These are phyloP conservation scores for Cystobasidium slooffiae DNA, from an alignment of 1,284 basidiomycete genomes.

Conservation along the genomic window DNA sequence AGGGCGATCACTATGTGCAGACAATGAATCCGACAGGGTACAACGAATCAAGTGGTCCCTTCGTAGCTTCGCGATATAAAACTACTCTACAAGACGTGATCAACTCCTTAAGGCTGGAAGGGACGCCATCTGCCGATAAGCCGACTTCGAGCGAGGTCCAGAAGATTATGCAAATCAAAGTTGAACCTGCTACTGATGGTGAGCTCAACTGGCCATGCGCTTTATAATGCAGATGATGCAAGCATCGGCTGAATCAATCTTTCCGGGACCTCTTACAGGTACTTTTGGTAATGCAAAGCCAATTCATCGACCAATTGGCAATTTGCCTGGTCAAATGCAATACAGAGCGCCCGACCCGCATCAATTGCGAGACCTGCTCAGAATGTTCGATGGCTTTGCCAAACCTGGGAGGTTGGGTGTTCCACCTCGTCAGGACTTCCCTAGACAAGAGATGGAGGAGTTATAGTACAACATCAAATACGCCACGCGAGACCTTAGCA, in stretches of 20 bases:
- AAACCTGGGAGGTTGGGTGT: slow-evolving; percentile 13
- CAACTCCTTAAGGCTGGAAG: slow-evolving; percentile 7
- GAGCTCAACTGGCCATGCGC: not conserved
- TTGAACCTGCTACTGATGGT: slow-evolving; percentile 20
- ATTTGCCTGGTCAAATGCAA: slow-evolving; percentile 18
- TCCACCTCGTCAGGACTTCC: not conserved
- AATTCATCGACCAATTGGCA: slow-evolving; percentile 7
- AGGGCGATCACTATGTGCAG: slow-evolving; percentile 21
- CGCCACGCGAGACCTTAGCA: not conserved
- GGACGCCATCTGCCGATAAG: not conserved
- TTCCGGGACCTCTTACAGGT: not conserved
- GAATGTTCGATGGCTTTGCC: slow-evolving; percentile 35
- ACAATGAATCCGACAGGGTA: not conserved
- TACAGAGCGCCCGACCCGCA: not conserved
- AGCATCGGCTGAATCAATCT: not conserved
- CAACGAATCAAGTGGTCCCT: slow-evolving; percentile 11
- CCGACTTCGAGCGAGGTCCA: not conserved
- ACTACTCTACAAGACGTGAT: slow-evolving; percentile 25
- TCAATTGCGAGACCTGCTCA: slow-evolving; percentile 33
- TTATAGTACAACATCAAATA: slow-evolving; percentile 5
- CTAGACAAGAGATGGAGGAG: not conserved
- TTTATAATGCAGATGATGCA: not conserved
- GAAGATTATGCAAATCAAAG: slow-evolving; percentile 28
- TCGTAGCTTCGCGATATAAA: slow-evolving; percentile 6
- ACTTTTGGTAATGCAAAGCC: not conserved